phyloP scores from a whole-genome alignment of 1,139 yeast species.

The Suhomyces guaymorum region DNA sequence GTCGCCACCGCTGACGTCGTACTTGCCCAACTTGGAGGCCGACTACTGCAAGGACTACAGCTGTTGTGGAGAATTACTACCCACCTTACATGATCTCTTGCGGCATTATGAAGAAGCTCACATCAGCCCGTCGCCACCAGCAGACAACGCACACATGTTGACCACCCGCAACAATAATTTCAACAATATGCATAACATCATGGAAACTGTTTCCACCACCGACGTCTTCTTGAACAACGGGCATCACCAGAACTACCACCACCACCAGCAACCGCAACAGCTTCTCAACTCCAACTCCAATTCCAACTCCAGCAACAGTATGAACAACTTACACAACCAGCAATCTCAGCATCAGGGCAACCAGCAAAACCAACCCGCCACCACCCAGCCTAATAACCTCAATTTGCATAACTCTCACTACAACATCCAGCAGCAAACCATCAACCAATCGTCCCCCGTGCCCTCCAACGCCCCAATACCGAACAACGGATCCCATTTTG shows the following conservation, averaged over 20 bases:
- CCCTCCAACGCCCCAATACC: conserved; percentile 15
- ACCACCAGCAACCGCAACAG: conserved; percentile 11
- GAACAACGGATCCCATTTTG: conserved; percentile 13
- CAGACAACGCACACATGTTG: conserved; percentile 35
- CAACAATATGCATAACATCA: conserved; percentile 49
- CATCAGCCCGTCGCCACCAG: conserved; percentile 72
- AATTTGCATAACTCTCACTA: conserved; percentile 16
- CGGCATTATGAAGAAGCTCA: conserved; percentile 97
- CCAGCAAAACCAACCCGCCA: conserved; percentile 19
- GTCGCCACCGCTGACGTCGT: conserved; percentile 76
- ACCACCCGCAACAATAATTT: conserved; percentile 37
- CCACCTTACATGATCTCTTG: conserved; percentile 88
- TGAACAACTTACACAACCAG: too few relatives aligned
- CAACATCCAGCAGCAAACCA: conserved; percentile 16
- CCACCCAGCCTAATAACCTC: conserved; percentile 19
- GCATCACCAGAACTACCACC: conserved; percentile 9
- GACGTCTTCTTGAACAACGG: conserved; percentile 69
- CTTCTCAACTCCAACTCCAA: conserved; percentile 2
- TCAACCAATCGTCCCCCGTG: conserved; percentile 13
- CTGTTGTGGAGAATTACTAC: conserved; percentile 90
- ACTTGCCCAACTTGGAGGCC: conserved; percentile 89
- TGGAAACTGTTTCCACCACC: conserved; percentile 82
- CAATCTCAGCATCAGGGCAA: conserved; percentile 9
- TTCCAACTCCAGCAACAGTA: too few relatives aligned
- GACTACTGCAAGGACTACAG: conserved; percentile 95